These are phyloP conservation scores for Esteya vermicola DNA, from an alignment of 2,329 filamentous ascomycete species.

Conservation along the genomic window DNA sequence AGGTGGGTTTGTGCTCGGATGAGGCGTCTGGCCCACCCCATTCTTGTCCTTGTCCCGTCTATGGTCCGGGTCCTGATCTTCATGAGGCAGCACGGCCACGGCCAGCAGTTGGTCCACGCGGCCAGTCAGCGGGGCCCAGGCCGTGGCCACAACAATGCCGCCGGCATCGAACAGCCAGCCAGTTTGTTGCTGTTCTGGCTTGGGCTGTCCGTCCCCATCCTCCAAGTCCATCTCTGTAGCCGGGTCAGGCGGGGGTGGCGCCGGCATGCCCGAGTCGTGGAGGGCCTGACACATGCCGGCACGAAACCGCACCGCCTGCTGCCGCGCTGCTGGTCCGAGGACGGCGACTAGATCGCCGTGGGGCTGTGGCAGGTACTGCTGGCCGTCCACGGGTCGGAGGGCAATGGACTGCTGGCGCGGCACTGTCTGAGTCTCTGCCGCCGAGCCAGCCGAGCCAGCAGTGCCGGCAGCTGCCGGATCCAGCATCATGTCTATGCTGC, in stretches of 20 bases:
- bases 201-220: no score
- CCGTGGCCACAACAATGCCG: conserved; percentile 36
- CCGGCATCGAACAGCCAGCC: conserved; percentile 42
- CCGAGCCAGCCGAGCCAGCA: no score
- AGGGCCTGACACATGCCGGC: conserved; percentile 10
- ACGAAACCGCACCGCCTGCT: conserved; percentile 12
- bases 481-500: no score
- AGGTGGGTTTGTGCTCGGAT: no score
- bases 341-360: conserved; percentile 12
- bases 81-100: conserved; percentile 33
- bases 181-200: not conserved
- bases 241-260: not conserved
- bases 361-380: conserved; percentile 9
- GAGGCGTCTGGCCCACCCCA: no score
- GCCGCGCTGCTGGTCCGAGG: conserved; percentile 14
- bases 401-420: conserved; percentile 11
- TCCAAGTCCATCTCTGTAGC: no score
- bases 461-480: no score
- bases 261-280: conserved; percentile 7
- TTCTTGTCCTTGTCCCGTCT: conserved; percentile 12
- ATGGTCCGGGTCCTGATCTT: conserved; percentile 26
- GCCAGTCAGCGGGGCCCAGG: conserved; percentile 31
- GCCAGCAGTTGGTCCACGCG: conserved; percentile 33
- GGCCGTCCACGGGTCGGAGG: conserved; percentile 7
- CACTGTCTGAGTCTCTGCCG: no score